Evolutionary conservation across 768 basidiomycete species (phyloP).

Genomic region (Chalciporus chontae): DNA sequence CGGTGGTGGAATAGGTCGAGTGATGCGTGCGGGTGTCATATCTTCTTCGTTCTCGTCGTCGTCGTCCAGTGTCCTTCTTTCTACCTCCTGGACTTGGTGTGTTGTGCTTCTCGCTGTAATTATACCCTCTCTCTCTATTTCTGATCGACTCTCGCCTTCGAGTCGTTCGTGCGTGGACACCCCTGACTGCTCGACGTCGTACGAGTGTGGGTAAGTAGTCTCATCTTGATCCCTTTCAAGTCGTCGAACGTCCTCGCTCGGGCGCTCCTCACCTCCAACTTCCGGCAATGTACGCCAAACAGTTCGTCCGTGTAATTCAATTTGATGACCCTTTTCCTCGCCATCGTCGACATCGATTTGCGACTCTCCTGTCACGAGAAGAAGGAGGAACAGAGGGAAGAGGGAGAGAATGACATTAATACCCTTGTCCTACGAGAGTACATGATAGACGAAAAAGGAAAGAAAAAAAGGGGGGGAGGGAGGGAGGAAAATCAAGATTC

Average conservation of each 20-base stretch:
- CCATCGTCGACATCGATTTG: conserved; percentile 5
- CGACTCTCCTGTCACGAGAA: conserved; percentile 22
- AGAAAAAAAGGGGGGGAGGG: conserved; percentile 5
- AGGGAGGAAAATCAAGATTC: conserved; percentile 36
- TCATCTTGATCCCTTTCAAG: not conserved
- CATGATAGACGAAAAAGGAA: conserved; percentile 17
- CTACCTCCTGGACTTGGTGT: not conserved
- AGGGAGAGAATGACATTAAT: conserved; percentile 26
- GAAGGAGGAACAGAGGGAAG: not conserved
- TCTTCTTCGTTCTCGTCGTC: conserved; percentile 28
- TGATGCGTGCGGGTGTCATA: conserved; percentile 31
- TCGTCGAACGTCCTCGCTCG: not conserved
- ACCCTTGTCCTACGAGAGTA: conserved; percentile 22
- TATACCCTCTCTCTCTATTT: not conserved
- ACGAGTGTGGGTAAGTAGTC: not conserved
- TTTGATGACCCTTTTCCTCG: not conserved
- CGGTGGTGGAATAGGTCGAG: conserved; percentile 31
- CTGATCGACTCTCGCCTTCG: not conserved
- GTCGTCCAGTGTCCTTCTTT: not conserved
- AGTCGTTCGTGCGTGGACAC: not conserved
- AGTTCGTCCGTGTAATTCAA: conserved; percentile 1
- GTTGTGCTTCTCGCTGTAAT: not conserved
- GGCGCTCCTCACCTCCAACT: not conserved
- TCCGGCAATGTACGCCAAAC: not conserved
- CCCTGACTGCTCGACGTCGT: not conserved